Conservation (phyloP, 257 asterid genomes). For the Nicotiana knightiana region DNA sequence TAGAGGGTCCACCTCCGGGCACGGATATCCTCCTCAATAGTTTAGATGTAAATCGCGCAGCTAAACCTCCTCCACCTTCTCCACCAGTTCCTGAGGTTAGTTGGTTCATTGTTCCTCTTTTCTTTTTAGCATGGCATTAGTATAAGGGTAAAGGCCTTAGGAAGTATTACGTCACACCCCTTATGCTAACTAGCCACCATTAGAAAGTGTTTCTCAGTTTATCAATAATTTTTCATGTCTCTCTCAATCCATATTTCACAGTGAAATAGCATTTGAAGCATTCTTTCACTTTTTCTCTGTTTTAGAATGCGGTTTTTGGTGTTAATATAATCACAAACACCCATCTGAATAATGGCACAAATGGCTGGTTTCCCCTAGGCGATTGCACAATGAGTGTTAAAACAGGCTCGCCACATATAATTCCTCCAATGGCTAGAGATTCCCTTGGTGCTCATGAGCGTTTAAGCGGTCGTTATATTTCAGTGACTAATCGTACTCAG, state of each 20-base stretch:
- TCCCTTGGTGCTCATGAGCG: slow-evolving; percentile 67
- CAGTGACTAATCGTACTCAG: slow-evolving; percentile 67
- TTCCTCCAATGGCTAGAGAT: slow-evolving; percentile 82
- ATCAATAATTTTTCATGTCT: not conserved
- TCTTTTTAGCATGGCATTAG: not conserved
- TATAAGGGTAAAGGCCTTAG: not conserved
- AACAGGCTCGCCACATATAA: slow-evolving; percentile 71
- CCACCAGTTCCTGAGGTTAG: slow-evolving; percentile 68
- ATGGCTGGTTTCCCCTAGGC: slow-evolving; percentile 86
- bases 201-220: not conserved
- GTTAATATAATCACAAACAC: slow-evolving; percentile 61
- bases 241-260: not conserved
- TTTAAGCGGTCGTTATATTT: slow-evolving; percentile 67
- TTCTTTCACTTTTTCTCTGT: not conserved
- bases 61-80: slow-evolving; percentile 56
- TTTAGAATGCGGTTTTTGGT: slow-evolving; percentile 66
- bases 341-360: slow-evolving; percentile 58
- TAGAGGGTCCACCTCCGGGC: slow-evolving; percentile 93
- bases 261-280: not conserved
- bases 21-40: slow-evolving; percentile 79
- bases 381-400: slow-evolving; percentile 59
- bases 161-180: not conserved
- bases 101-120: not conserved
- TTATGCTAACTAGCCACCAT: not conserved
- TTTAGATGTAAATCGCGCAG: slow-evolving; percentile 61